A percentile compares a stretch with the other conserved stretches of the same genome.
Evolutionary conservation across 768 basidiomycete species (phyloP).

Genomic region (Lentinus brumalis): DNA sequence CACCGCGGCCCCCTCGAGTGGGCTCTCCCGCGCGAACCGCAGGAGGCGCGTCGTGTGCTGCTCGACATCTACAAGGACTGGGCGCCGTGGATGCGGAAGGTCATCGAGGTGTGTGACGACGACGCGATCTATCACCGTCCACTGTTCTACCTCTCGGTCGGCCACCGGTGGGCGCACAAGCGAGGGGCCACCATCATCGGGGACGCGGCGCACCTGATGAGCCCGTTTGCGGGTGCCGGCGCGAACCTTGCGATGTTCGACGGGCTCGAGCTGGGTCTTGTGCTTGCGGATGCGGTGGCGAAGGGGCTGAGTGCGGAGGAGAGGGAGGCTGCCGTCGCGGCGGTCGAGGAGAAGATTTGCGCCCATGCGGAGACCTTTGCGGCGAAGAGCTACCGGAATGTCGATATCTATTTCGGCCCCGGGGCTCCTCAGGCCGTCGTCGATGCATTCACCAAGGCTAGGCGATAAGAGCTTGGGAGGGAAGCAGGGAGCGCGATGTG

Average conservation of each 20-base stretch:
- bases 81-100: constrained; percentile 15
- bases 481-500: no score
- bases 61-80: constrained; percentile 5
- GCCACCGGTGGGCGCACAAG: constrained; percentile 15
- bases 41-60: constrained; percentile 9
- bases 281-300: constrained; percentile 7
- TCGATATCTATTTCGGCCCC: constrained; percentile 6
- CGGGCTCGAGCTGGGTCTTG: constrained; percentile 19
- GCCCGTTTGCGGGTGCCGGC: constrained; percentile 39
- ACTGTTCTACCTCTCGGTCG: constrained; percentile 14
- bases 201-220: constrained; percentile 42
- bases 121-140: constrained; percentile 13
- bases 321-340: constrained; percentile 11
- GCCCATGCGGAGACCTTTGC: background rate
- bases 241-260: constrained; percentile 38
- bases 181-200: constrained; percentile 3
- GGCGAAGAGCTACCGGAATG: constrained; percentile 3
- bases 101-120: constrained; percentile 6
- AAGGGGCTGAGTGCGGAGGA: background rate
- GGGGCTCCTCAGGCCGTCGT: constrained; percentile 9
- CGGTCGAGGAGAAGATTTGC: background rate
- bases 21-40: constrained; percentile 3
- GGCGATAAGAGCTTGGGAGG: no score
- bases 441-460: background rate
- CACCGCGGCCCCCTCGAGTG: constrained; percentile 18